Evolutionary conservation across 805 yeast genomes (phyloP).

Genomic region (Schwanniomyces yamadae): DNA sequence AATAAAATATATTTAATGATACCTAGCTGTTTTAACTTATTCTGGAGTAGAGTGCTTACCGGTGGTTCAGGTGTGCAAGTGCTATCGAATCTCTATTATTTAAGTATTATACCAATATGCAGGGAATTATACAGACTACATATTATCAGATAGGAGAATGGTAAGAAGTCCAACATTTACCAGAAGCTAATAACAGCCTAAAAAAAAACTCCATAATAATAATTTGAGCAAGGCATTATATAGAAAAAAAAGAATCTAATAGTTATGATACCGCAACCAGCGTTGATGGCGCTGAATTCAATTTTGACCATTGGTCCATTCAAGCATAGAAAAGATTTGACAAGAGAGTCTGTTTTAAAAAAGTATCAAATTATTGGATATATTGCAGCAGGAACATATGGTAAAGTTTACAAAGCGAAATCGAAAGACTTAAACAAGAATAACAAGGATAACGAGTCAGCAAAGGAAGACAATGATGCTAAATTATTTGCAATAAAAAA

Average conservation of each 20-base stretch:
- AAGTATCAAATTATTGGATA: constrained; percentile 89
- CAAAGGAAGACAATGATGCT: constrained; percentile 11
- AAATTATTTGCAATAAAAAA: constrained; percentile 83
- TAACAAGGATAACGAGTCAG: constrained; percentile 2
- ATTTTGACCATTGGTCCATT: constrained; percentile 44
- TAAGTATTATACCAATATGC: no score
- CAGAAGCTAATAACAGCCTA: no score
- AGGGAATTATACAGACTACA: no score
- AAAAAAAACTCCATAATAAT: no score
- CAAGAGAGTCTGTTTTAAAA: constrained; percentile 72
- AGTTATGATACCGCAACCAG: constrained; percentile 33
- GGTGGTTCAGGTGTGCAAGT: no score
- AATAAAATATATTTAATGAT: no score
- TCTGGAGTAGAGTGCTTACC: no score
- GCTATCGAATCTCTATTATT: no score
- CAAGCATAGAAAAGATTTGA: constrained; percentile 55
- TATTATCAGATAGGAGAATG: no score
- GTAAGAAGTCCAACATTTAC: no score
- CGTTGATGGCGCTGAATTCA: constrained; percentile 40
- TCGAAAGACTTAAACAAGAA: constrained; percentile 28
- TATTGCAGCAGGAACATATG: constrained; percentile 98
- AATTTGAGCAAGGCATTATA: no score
- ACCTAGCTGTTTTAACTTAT: no score
- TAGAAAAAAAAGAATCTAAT: constrained; percentile 5
- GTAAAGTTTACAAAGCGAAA: constrained; percentile 88